These are phyloP conservation scores for Chalaropsis ovoidea DNA, from an alignment of 2,329 filamentous ascomycete species.

Conservation along the genomic window DNA sequence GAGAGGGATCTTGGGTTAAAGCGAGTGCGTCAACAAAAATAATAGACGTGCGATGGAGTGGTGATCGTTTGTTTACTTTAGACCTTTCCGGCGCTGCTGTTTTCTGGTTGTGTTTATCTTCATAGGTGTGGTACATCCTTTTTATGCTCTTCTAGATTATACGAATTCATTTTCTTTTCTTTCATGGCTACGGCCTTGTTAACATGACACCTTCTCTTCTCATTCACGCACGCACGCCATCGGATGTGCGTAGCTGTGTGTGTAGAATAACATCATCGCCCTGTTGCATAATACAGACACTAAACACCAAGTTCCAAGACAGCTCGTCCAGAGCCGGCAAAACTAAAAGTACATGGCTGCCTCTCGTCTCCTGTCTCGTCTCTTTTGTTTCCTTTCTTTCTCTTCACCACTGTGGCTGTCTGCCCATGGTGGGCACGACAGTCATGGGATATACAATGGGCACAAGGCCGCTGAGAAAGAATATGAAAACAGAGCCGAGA, in stretches of 20 bases:
- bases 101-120: not conserved
- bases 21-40: too few relatives aligned
- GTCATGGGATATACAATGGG: not conserved
- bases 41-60: too few relatives aligned
- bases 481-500: not conserved
- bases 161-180: not conserved
- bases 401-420: not conserved
- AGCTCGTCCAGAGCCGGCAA: not conserved
- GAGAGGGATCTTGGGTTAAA: not conserved
- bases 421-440: not conserved
- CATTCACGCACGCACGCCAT: too few relatives aligned
- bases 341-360: constrained; percentile 11
- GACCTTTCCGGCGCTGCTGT: not conserved
- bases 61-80: too few relatives aligned
- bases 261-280: not conserved
- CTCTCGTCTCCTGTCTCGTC: not conserved
- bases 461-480: not conserved
- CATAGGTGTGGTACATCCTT: not conserved
- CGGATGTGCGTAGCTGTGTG: too few relatives aligned
- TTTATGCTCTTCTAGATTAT: not conserved
- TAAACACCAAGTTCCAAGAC: not conserved
- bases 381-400: not conserved
- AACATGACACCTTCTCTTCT: not conserved
- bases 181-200: not conserved
- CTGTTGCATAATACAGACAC: not conserved